Base-by-base conservation (phyloP, 1,284 basidiomycete genomes). In the Somion occarium region DNA sequence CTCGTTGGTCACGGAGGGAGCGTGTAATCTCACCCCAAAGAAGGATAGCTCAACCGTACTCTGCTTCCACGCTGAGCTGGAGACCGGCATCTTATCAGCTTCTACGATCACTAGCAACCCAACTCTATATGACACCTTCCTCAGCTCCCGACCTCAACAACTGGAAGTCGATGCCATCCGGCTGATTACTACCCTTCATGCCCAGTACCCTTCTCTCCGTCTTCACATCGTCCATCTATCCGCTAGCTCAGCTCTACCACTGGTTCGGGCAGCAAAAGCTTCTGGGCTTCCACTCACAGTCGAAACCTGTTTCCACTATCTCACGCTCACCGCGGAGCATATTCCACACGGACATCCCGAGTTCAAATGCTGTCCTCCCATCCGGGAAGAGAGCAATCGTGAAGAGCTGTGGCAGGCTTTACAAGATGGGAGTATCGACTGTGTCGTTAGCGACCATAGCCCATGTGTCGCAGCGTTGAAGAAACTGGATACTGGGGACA, bases 291-390 rank as follows among this genome's bases (percentile, higher is more conserved):
- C 83, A 38, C 71, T 95, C 48, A 92, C 92, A 0, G 89, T 93
- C 51, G 94, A 97, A 72, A 97, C 94, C 0, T 96, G 93, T 69
- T 95, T 94, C 71, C 93, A 97, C 70, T 97, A 97, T 71, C 80
- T 96, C 34, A 83, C 82, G 58, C 77, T 92, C 18, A 72, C 80
- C 24, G 74, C 85, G 0, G 73, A 78, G 53, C 66, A 78, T 50
- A 80, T 90, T 46, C 91, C 90, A 3, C 68, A 77, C 53, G 86
- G 88, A 2, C 79, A 70, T 18, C 83, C 89, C 38, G 85, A 91
- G 66, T 92, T 88, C 79, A 97, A 98, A 66, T 97, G 94, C 64
- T 95, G 92, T 68, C 94, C 94, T n/a, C 94, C 94, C 2, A 89
- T 98, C 56, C 82, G 94, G 41, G 79, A 82, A 44, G 71, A 74